phyloP scores from a whole-genome alignment of 768 basidiomycete genomes.

The Kwoniella sp. region DNA sequence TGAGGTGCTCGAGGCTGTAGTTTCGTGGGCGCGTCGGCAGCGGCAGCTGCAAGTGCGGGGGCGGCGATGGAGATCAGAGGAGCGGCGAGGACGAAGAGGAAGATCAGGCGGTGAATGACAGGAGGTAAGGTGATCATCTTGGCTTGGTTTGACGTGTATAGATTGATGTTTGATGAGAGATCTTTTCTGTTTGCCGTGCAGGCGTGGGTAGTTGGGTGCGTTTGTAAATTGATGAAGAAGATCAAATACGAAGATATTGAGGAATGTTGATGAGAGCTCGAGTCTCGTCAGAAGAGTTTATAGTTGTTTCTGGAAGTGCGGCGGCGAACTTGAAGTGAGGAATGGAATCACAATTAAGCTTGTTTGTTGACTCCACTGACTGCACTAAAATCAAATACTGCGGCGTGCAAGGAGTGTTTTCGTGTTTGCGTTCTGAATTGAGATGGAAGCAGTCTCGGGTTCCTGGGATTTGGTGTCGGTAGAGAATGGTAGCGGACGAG shows the following conservation, averaged over 20 bases:
- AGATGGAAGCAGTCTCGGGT: too few species aligned
- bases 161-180: neutral
- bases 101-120: slow-evolving; percentile 24
- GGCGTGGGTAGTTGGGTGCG: neutral
- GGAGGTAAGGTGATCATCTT: slow-evolving; percentile 29
- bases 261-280: neutral
- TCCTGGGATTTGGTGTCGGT: too few species aligned
- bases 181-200: neutral
- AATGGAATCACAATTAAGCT: slow-evolving; percentile 1
- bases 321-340: too few species aligned
- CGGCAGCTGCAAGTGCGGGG: slow-evolving; percentile 24
- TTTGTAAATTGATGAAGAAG: too few species aligned
- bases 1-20: slow-evolving; percentile 42
- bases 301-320: too few species aligned
- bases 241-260: neutral
- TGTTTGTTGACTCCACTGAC: neutral
- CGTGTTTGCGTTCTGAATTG: too few species aligned
- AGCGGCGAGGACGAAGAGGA: slow-evolving; percentile 39
- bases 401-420: too few species aligned
- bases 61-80: slow-evolving; percentile 33
- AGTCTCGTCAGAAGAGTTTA: too few species aligned
- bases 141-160: neutral
- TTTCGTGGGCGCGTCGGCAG: slow-evolving; percentile 31
- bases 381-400: too few species aligned
- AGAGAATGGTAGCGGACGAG: neutral